Evolutionary conservation across 495 filamentous ascomycete species (phyloP).

Genomic region (Saxophila tyrrhenica): DNA sequence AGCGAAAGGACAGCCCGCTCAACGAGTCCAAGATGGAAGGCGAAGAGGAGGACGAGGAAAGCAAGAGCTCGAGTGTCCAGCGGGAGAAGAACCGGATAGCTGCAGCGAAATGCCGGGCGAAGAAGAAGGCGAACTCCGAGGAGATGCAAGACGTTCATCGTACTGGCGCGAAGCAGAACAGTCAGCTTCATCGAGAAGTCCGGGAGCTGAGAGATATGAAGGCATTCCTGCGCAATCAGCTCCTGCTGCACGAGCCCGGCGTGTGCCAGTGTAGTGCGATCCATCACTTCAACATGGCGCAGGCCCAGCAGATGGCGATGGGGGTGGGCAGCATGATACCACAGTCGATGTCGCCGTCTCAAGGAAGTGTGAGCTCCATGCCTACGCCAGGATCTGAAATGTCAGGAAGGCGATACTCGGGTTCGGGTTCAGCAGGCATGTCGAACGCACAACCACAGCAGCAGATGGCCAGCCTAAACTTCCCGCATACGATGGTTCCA

Average conservation of each 20-base stretch:
- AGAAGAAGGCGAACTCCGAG: conserved; percentile 56
- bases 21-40: neutral
- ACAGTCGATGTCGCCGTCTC: neutral
- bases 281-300: conserved; percentile 11
- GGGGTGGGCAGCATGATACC: neutral
- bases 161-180: conserved; percentile 20
- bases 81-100: conserved; percentile 75
- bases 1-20: neutral
- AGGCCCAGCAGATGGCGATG: conserved; percentile 3
- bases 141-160: conserved; percentile 21
- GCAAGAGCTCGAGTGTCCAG: conserved; percentile 1
- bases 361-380: neutral
- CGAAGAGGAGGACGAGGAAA: conserved; percentile 2
- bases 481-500: neutral
- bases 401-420: neutral
- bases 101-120: conserved; percentile 76
- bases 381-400: neutral
- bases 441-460: no score
- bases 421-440: no score
- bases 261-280: conserved; percentile 29
- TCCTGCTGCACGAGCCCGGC: conserved; percentile 19
- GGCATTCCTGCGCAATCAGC: conserved; percentile 1
- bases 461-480: no score
- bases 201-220: conserved; percentile 34
- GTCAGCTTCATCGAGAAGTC: conserved; percentile 31